Conservation (phyloP, 2,329 filamentous ascomycete genomes). For the Colletotrichum destructivum region DNA sequence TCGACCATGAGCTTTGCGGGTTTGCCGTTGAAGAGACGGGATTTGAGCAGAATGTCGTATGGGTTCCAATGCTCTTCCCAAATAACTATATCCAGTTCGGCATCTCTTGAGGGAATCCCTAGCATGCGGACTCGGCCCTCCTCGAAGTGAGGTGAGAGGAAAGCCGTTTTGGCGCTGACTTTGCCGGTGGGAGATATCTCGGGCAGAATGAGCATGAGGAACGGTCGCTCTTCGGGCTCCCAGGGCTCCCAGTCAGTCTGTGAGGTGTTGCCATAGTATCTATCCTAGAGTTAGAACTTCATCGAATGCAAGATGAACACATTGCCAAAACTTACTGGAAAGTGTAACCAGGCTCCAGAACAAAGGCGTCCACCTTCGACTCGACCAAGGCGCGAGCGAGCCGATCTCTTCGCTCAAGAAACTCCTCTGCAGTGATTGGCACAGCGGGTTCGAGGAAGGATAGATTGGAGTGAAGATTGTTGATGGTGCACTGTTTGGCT, state of each 20-base stretch:
- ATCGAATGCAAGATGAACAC: rapidly evolving
- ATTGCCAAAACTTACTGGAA: constrained; percentile 62
- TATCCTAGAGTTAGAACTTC: constrained; percentile 17
- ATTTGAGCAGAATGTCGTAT: constrained; percentile 67
- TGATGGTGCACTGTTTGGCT: constrained; percentile 64
- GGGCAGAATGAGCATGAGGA: constrained; percentile 73
- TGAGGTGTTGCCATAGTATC: constrained; percentile 73
- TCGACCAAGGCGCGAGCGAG: constrained; percentile 68
- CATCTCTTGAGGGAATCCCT: constrained; percentile 67
- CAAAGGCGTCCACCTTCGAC: constrained; percentile 70
- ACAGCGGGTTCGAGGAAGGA: constrained; percentile 65
- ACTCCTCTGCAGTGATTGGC: constrained; percentile 66
- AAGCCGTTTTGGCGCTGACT: constrained; percentile 68
- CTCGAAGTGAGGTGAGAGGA: constrained; percentile 73
- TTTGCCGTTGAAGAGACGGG: constrained; percentile 54
- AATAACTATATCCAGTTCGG: constrained; percentile 66
- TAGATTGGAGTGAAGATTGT: constrained; percentile 64
- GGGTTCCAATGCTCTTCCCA: constrained; percentile 79
- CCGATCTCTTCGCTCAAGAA: constrained; percentile 68
- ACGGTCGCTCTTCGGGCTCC: constrained; percentile 76
- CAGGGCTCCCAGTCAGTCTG: constrained; percentile 75
- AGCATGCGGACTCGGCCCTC: constrained; percentile 72
- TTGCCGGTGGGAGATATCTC: constrained; percentile 53
- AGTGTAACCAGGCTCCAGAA: constrained; percentile 75
- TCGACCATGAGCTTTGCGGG: constrained; percentile 71